Evolutionary conservation across 768 basidiomycete species (phyloP).

Genomic region (Auriscalpium orientale): DNA sequence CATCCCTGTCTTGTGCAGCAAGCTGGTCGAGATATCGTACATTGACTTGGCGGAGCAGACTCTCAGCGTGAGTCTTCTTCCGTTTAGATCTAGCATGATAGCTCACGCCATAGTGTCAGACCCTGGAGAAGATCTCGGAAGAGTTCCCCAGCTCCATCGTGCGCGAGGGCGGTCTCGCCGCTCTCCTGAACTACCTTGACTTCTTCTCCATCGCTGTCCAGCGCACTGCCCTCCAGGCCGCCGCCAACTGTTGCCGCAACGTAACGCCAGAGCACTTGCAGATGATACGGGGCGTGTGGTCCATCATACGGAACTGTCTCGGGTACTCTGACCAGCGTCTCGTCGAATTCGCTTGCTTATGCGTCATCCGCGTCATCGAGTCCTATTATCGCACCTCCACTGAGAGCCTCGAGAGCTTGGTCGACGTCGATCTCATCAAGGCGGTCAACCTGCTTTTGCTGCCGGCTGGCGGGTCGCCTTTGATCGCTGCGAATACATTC

Average conservation of each 20-base stretch:
- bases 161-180: slow-evolving; percentile 88
- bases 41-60: slow-evolving; percentile 99
- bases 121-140: slow-evolving; percentile 96
- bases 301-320: slow-evolving; percentile 88
- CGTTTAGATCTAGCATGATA: slow-evolving; percentile 4
- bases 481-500: slow-evolving; percentile 82
- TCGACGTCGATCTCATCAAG: slow-evolving; percentile 70
- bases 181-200: slow-evolving; percentile 91
- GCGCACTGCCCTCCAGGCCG: slow-evolving; percentile 91
- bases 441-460: slow-evolving; percentile 82
- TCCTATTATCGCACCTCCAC: slow-evolving; percentile 80
- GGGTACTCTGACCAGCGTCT: slow-evolving; percentile 90
- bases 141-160: slow-evolving; percentile 96
- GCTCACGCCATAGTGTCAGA: slow-evolving; percentile 41
- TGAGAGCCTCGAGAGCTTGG: slow-evolving; percentile 79
- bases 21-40: slow-evolving; percentile 93
- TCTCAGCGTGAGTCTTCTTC: slow-evolving; percentile 65
- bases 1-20: slow-evolving; percentile 94
- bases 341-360: slow-evolving; percentile 95
- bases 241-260: slow-evolving; percentile 94
- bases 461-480: slow-evolving; percentile 79
- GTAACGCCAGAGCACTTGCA: slow-evolving; percentile 82
- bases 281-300: slow-evolving; percentile 86
- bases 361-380: slow-evolving; percentile 90
- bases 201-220: slow-evolving; percentile 99